A percentile compares a stretch with the other conserved stretches of the same genome.
Conservation (phyloP, 306 rosid species). For the Parietaria judaica region DNA sequence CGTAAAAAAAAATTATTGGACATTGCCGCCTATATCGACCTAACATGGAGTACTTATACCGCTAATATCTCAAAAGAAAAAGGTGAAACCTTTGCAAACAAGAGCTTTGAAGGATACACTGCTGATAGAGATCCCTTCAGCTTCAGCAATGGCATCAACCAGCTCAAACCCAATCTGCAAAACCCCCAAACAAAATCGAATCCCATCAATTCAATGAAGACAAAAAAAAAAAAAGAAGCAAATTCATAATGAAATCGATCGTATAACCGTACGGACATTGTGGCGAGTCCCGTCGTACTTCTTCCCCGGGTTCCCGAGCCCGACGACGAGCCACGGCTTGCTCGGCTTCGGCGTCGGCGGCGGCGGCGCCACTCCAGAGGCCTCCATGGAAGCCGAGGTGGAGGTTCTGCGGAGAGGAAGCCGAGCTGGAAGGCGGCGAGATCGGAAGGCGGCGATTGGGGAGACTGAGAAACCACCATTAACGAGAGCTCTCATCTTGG, state of each 20-base stretch:
- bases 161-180: constrained; percentile 89
- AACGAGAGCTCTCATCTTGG: constrained; percentile 31
- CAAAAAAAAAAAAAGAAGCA: not conserved
- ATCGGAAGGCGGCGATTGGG: constrained; percentile 21
- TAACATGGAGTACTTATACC: not conserved
- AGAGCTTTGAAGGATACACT: constrained; percentile 74
- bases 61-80: not conserved
- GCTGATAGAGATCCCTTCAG: constrained; percentile 70
- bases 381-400: constrained; percentile 17
- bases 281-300: constrained; percentile 54
- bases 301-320: constrained; percentile 86
- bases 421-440: constrained; percentile 20
- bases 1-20: no score
- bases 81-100: constrained; percentile 68
- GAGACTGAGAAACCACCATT: constrained; percentile 18
- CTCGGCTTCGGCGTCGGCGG: constrained; percentile 28
- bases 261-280: constrained; percentile 34
- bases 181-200: not conserved
- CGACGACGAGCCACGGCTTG: constrained; percentile 68
- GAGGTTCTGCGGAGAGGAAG: constrained; percentile 16
- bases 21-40: no score
- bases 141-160: constrained; percentile 86
- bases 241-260: not conserved
- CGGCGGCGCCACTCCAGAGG: constrained; percentile 17
- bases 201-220: not conserved